phyloP scores from a whole-genome alignment of 768 basidiomycete genomes.

The Suillus subluteus region DNA sequence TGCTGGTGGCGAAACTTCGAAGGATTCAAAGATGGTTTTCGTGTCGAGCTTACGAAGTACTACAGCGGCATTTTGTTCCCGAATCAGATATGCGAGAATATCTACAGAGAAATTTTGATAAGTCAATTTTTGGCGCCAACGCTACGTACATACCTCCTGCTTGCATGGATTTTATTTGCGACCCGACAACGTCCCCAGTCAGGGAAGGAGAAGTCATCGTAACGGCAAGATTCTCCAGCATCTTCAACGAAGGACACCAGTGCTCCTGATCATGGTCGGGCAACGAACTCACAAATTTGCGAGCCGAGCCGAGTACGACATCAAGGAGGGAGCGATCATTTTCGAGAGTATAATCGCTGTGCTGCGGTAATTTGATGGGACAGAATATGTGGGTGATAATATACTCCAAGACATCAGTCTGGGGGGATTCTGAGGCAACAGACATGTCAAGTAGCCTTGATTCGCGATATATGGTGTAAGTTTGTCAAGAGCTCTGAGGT shows the following conservation, averaged over 20 bases:
- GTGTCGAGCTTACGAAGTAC: constrained; percentile 34
- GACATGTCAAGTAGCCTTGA: neutral
- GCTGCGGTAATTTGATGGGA: constrained; percentile 20
- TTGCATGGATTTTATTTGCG: constrained; percentile 24
- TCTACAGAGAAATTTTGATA: constrained; percentile 29
- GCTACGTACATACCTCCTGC: constrained; percentile 25
- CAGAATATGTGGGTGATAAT: constrained; percentile 18
- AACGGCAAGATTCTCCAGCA: constrained; percentile 19
- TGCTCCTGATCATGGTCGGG: constrained; percentile 11
- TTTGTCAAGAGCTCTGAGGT: neutral
- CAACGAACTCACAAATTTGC: constrained; percentile 19
- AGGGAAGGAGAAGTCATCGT: constrained; percentile 12
- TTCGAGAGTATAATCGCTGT: constrained; percentile 26
- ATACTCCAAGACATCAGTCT: constrained; percentile 7
- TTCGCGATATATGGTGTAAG: neutral
- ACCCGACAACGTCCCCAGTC: constrained; percentile 3
- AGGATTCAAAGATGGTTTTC: constrained; percentile 43
- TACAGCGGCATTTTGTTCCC: constrained; percentile 52
- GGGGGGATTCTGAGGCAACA: neutral
- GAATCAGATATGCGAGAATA: constrained; percentile 40
- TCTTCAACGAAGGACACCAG: constrained; percentile 31
- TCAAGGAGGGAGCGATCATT: constrained; percentile 29
- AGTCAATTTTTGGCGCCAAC: neutral
- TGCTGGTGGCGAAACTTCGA: constrained; percentile 45
- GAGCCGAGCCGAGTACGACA: constrained; percentile 22